Percentiles rank a stretch among this genome's conserved stretches.
Conservation (phyloP, 176 grass and related monocot species). For the Eragrostis curvula region DNA sequence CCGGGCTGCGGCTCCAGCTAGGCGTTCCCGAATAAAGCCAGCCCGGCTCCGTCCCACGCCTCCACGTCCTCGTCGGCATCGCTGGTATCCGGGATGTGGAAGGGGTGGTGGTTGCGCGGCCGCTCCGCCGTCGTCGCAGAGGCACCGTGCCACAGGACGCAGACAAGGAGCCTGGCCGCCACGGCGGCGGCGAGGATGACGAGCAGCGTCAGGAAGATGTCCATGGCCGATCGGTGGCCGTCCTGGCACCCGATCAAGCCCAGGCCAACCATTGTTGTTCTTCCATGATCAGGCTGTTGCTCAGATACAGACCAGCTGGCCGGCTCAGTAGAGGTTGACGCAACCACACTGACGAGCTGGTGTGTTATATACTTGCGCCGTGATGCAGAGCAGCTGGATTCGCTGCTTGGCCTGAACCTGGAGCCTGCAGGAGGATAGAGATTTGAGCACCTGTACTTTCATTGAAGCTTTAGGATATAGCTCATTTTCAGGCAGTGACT, state of each 20-base stretch:
- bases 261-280: slow-evolving; percentile 38
- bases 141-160: slow-evolving; percentile 37
- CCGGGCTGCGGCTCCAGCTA: not conserved
- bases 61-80: slow-evolving; percentile 45
- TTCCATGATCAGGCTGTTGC: not conserved
- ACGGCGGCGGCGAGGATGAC: slow-evolving; percentile 21
- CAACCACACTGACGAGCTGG: not conserved
- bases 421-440: slow-evolving; percentile 11
- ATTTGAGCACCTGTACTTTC: slow-evolving; percentile 44
- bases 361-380: not conserved
- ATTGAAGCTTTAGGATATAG: slow-evolving; percentile 31
- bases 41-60: slow-evolving; percentile 23
- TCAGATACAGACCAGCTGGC: not conserved
- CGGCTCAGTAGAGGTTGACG: not conserved
- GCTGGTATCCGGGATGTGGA: not conserved
- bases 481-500: slow-evolving; percentile 43
- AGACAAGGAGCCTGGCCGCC: slow-evolving; percentile 40
- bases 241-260: slow-evolving; percentile 10
- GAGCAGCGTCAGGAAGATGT: not conserved
- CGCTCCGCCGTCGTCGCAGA: not conserved
- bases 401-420: slow-evolving; percentile 44
- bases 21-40: slow-evolving; percentile 20
- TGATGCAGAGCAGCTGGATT: not conserved
- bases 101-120: slow-evolving; percentile 15
- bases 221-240: not conserved